These are phyloP conservation scores for Geosmithia morbida DNA, from an alignment of 2,329 filamentous ascomycete species.

Conservation along the genomic window DNA sequence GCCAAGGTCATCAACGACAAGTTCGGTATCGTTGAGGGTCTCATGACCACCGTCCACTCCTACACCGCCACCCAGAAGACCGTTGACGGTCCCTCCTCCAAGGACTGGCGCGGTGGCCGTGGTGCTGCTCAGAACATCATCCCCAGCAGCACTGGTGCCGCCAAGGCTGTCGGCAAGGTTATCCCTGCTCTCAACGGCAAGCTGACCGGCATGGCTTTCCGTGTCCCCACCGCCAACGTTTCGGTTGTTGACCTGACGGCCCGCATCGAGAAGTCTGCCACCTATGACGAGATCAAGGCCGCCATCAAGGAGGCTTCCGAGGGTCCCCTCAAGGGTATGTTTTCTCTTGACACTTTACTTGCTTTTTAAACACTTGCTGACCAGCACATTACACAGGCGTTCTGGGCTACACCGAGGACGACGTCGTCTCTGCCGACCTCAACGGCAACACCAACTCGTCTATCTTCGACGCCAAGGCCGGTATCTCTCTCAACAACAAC, in stretches of 20 bases:
- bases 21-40: slow-evolving; percentile 92
- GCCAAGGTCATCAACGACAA: slow-evolving; percentile 99
- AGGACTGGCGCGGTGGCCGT: slow-evolving; percentile 99
- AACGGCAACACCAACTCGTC: slow-evolving; percentile 88
- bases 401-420: slow-evolving; percentile 92
- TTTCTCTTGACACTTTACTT: too few species aligned
- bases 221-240: slow-evolving; percentile 97
- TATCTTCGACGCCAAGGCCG: slow-evolving; percentile 98
- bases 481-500: slow-evolving; percentile 96
- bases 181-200: slow-evolving; percentile 97
- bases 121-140: slow-evolving; percentile 99
- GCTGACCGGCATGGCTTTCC: slow-evolving; percentile 99
- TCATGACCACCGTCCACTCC: slow-evolving; percentile 99
- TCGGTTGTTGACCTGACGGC: slow-evolving; percentile 95
- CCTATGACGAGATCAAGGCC: slow-evolving; percentile 86
- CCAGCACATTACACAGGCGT: slow-evolving; percentile 43
- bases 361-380: slow-evolving; percentile 6
- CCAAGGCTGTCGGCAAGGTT: slow-evolving; percentile 99
- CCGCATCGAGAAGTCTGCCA: slow-evolving; percentile 82
- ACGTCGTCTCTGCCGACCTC: slow-evolving; percentile 85
- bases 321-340: slow-evolving; percentile 69
- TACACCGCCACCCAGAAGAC: slow-evolving; percentile 99
- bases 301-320: slow-evolving; percentile 79
- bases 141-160: slow-evolving; percentile 95
- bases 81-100: slow-evolving; percentile 90